These are phyloP conservation scores for Penicillium macrosclerotiorum DNA, from an alignment of 495 filamentous ascomycete species.

Conservation along the genomic window DNA sequence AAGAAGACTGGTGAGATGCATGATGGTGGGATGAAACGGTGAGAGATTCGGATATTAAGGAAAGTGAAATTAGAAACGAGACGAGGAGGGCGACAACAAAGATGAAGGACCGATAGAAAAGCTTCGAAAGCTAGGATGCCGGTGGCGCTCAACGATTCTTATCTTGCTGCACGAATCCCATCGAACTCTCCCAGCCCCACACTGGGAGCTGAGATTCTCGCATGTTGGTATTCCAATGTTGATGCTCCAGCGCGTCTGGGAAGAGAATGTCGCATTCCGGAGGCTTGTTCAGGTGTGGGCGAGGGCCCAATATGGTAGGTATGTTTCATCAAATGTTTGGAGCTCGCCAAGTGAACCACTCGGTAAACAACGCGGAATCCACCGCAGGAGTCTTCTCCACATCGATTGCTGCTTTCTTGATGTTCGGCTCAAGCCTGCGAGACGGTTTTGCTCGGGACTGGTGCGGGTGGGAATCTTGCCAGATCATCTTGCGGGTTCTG, in stretches of 20 bases:
- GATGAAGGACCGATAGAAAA: slow-evolving; percentile 2
- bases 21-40: slow-evolving; percentile 2
- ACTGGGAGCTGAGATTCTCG: slow-evolving; percentile 10
- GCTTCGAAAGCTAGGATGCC: not conserved
- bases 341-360: too few species aligned
- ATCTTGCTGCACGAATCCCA: slow-evolving; percentile 6
- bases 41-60: slow-evolving; percentile 13
- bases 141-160: slow-evolving; percentile 25
- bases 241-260: slow-evolving; percentile 7
- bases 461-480: too few species aligned
- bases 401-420: too few species aligned
- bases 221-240: slow-evolving; percentile 19
- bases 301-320: not conserved
- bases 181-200: slow-evolving; percentile 9
- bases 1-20: slow-evolving; percentile 33
- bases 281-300: not conserved
- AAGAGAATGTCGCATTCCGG: slow-evolving; percentile 31
- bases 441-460: too few species aligned
- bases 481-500: too few species aligned
- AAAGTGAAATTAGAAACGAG: slow-evolving; percentile 10
- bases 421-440: too few species aligned
- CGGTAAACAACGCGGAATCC: too few species aligned
- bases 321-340: not conserved
- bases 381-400: too few species aligned
- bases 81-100: slow-evolving; percentile 3